Evolutionary conservation across 2,329 filamentous ascomycete genomes (phyloP), one percentile per base, ranked within the genome.

Genomic region (Alternaria consortialis): DNA sequence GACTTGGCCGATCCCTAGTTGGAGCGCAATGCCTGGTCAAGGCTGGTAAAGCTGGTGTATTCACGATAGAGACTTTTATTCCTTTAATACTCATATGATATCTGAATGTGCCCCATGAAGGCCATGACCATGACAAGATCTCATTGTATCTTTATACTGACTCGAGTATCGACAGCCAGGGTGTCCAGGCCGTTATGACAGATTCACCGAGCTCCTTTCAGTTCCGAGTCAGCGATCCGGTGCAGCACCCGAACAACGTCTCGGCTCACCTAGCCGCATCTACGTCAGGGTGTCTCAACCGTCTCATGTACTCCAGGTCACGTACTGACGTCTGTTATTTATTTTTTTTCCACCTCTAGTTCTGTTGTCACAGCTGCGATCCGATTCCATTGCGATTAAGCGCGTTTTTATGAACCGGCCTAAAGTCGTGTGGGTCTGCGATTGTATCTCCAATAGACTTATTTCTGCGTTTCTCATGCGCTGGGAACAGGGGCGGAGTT

Each of bases 1-100:
- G 62, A n/a, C 40, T 36, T 64, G 62, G 62, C 27, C 47, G 20
- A 34, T 53, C 6, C 43, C 54, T 5, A 53, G 39, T 20, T 64
- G 62, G 62, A 43, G 31, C 13, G 42, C 52, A 2, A 56, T 64
- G 47, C 52, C 52, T 36, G 55, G 32, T 12, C 59, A 56, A 13
- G 47, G 53, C n/a, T 64, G 58, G 62, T 64, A 43, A 55, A 25
- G 12, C 31, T 32, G 17, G 13, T 13, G 15, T 37, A 20, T 47
- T 29, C 13, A 17, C 8, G 5, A 29, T 36, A 51, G 17, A 23
- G 12, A 25, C 15, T 47, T 40, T 11, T 25, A 17, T 34, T 34
- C 44, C 12, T 34, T 13, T n/a, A 48, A 34, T 31, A 48, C 31
- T n/a, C 11, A 48, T 12, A n/a, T 23, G 31, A 48, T 15, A 48